These are phyloP conservation scores for Penicillium soppii DNA, from an alignment of 495 filamentous ascomycete genomes.

Conservation along the genomic window DNA sequence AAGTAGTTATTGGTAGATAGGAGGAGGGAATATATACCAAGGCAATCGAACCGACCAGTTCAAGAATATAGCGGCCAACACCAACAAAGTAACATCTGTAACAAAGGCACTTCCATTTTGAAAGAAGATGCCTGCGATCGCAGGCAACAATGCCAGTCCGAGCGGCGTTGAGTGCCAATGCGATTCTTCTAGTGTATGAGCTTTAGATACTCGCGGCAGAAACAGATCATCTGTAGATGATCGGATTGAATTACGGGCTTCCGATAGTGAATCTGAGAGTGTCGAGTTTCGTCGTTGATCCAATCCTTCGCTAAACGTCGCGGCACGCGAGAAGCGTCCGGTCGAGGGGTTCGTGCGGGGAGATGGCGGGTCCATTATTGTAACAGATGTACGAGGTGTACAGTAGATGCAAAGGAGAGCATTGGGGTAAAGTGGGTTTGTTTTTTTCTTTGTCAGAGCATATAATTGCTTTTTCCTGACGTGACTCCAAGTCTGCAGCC, in stretches of 20 bases:
- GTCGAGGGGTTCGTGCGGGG: conserved; percentile 8
- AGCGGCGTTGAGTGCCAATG: conserved; percentile 78
- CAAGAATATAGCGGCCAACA: conserved; percentile 77
- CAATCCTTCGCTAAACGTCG: conserved; percentile 37
- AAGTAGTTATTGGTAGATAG: neutral
- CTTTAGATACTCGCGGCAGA: conserved; percentile 53
- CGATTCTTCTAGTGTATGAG: conserved; percentile 48
- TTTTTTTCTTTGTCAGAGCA: neutral
- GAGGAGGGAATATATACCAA: conserved; percentile 57
- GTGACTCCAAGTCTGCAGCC: too few relatives aligned
- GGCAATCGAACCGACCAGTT: conserved; percentile 92
- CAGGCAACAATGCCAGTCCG: conserved; percentile 79
- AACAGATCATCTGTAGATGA: conserved; percentile 72
- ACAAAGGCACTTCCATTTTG: conserved; percentile 77
- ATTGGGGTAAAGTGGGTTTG: neutral
- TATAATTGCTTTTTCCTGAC: neutral
- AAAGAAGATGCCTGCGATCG: conserved; percentile 80
- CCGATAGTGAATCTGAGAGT: conserved; percentile 69
- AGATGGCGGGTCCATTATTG: conserved; percentile 20
- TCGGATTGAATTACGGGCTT: conserved; percentile 63
- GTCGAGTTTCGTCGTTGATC: conserved; percentile 67
- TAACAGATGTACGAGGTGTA: too few relatives aligned
- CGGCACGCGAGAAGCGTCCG: conserved; percentile 26
- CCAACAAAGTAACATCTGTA: conserved; percentile 80
- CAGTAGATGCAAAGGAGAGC: too few relatives aligned